These are phyloP conservation scores for Trifolium pratense DNA, from an alignment of 306 rosid genomes.

Conservation along the genomic window DNA sequence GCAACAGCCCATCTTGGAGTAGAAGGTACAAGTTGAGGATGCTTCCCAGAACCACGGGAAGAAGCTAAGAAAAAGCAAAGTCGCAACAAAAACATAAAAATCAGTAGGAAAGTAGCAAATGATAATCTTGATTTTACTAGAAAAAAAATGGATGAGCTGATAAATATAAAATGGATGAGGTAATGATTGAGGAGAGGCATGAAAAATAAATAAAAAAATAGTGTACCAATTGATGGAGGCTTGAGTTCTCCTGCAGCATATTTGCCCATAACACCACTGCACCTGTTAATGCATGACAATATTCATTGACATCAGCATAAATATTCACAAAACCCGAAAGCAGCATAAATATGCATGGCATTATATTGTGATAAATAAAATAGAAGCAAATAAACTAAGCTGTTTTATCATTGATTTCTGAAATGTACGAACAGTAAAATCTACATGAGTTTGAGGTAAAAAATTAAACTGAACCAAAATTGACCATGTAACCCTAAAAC, in stretches of 20 bases:
- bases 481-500: not conserved
- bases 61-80: constrained; percentile 58
- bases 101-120: not conserved
- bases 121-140: not conserved
- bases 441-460: not conserved
- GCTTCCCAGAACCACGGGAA: constrained; percentile 96
- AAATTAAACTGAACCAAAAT: not conserved
- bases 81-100: constrained; percentile 17
- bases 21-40: constrained; percentile 94
- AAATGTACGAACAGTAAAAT: not conserved
- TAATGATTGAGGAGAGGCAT: not conserved
- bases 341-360: not conserved
- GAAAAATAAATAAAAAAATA: constrained; percentile 21
- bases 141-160: not conserved
- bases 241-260: constrained; percentile 98
- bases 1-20: constrained; percentile 99
- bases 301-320: constrained; percentile 10
- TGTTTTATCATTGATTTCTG: not conserved
- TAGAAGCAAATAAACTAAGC: constrained; percentile 7
- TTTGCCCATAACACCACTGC: constrained; percentile 99
- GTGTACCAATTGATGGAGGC: constrained; percentile 80
- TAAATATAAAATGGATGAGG: no score
- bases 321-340: constrained; percentile 1
- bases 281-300: constrained; percentile 63
- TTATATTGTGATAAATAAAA: constrained; percentile 10